phyloP scores from a whole-genome alignment of 768 basidiomycete species.

The Agrocybe pediades region DNA sequence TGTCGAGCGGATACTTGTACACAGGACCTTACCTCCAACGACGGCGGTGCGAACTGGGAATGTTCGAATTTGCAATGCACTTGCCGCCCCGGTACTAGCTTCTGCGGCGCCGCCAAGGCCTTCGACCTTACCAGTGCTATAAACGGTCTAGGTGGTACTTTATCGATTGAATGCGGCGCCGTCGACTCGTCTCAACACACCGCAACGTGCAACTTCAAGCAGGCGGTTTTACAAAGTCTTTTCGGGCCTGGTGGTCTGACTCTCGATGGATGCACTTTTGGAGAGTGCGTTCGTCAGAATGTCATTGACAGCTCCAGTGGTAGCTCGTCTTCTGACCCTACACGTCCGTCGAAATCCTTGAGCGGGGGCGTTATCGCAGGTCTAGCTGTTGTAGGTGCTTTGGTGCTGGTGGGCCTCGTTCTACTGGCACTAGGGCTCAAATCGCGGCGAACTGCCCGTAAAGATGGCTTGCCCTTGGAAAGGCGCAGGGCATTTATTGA shows the following conservation, averaged over 20 bases:
- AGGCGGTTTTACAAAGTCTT: slow-evolving; percentile 59
- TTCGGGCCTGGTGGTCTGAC: slow-evolving; percentile 78
- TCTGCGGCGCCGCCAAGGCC: slow-evolving; percentile 63
- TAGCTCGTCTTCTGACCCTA: slow-evolving; percentile 31
- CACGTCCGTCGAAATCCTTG: slow-evolving; percentile 45
- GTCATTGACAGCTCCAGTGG: slow-evolving; percentile 63
- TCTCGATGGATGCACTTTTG: slow-evolving; percentile 75
- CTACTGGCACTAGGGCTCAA: slow-evolving; percentile 66
- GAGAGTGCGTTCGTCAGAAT: slow-evolving; percentile 85
- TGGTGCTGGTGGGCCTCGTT: slow-evolving; percentile 58
- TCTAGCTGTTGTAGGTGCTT: slow-evolving; percentile 75
- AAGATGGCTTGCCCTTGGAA: slow-evolving; percentile 35
- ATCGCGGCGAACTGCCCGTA: slow-evolving; percentile 64
- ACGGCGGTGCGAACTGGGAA: slow-evolving; percentile 56
- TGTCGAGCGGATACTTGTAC: slow-evolving; percentile 73
- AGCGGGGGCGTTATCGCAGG: slow-evolving; percentile 89
- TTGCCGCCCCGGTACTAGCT: slow-evolving; percentile 68
- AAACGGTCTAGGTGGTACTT: slow-evolving; percentile 60
- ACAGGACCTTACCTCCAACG: slow-evolving; percentile 48
- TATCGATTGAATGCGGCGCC: slow-evolving; percentile 69
- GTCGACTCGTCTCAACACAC: slow-evolving; percentile 43
- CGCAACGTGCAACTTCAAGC: slow-evolving; percentile 77
- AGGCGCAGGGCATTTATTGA: slow-evolving; percentile 57
- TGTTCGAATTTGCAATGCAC: slow-evolving; percentile 77
- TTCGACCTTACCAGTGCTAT: slow-evolving; percentile 63